A percentile compares a stretch with the other conserved stretches of the same genome.
phyloP scores from a whole-genome alignment of 148 eudicot species.

The Nepenthes mirabilis region DNA sequence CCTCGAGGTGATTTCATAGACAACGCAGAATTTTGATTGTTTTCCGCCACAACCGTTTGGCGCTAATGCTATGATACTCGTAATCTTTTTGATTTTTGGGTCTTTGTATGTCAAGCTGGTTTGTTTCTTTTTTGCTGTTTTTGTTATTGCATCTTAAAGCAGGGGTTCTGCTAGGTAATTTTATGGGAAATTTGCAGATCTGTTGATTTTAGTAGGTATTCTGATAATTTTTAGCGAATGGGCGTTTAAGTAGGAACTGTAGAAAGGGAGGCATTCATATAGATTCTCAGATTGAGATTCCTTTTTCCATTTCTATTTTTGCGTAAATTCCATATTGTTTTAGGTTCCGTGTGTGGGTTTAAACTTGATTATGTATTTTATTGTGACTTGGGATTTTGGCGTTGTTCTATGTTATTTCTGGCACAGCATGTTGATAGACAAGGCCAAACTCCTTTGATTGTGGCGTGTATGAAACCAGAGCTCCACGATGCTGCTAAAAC shows the following conservation, averaged over 20 bases:
- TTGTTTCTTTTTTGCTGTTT: too few relatives aligned
- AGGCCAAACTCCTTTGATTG: constrained; percentile 26
- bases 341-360: neutral
- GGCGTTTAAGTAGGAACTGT: too few relatives aligned
- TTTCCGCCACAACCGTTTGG: neutral
- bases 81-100: neutral
- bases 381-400: constrained; percentile 1
- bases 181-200: too few relatives aligned
- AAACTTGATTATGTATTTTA: neutral
- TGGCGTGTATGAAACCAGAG: constrained; percentile 18
- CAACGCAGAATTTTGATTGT: neutral
- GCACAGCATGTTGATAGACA: constrained; percentile 20
- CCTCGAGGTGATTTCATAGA: constrained; percentile 37
- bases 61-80: neutral
- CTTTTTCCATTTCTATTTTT: too few relatives aligned
- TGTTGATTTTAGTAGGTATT: too few relatives aligned
- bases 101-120: neutral
- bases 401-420: neutral
- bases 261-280: too few relatives aligned
- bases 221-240: too few relatives aligned
- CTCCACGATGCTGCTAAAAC: constrained; percentile 16
- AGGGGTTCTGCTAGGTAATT: too few relatives aligned
- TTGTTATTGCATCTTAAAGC: too few relatives aligned
- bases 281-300: too few relatives aligned
- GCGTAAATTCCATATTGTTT: neutral